Percentiles rank a stretch among this genome's conserved stretches.
Conservation (phyloP, 305 asterid genomes). For the Fraxinus velutina region DNA sequence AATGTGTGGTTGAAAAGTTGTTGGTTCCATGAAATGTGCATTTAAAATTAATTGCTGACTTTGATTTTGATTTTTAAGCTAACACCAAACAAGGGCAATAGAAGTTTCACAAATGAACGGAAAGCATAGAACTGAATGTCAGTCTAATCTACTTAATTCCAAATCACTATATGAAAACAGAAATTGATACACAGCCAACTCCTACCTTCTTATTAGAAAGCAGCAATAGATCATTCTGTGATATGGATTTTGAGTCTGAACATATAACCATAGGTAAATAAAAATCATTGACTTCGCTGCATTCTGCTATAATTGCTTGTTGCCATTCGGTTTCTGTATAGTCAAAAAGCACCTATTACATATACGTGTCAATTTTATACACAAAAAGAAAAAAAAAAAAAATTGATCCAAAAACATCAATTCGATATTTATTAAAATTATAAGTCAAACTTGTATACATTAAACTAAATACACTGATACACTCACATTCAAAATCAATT, state of each 20-base stretch:
- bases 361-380: background rate
- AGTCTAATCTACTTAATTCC: background rate
- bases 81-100: background rate
- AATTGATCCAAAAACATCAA: background rate
- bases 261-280: constrained; percentile 56
- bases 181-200: constrained; percentile 2
- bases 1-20: background rate
- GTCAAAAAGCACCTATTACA: constrained; percentile 22
- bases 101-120: background rate
- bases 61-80: background rate
- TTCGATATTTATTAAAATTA: background rate
- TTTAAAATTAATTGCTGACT: background rate
- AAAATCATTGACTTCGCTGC: constrained; percentile 72
- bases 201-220: constrained; percentile 64
- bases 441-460: background rate
- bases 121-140: background rate
- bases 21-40: background rate
- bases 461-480: background rate
- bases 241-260: constrained; percentile 35
- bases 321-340: constrained; percentile 54
- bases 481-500: background rate
- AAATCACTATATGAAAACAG: background rate
- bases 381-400: background rate
- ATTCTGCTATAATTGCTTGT: constrained; percentile 45
- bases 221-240: constrained; percentile 74